Evolutionary conservation across 108 stramenopile genomes (phyloP).

Genomic region (Craspedostauros australis): DNA sequence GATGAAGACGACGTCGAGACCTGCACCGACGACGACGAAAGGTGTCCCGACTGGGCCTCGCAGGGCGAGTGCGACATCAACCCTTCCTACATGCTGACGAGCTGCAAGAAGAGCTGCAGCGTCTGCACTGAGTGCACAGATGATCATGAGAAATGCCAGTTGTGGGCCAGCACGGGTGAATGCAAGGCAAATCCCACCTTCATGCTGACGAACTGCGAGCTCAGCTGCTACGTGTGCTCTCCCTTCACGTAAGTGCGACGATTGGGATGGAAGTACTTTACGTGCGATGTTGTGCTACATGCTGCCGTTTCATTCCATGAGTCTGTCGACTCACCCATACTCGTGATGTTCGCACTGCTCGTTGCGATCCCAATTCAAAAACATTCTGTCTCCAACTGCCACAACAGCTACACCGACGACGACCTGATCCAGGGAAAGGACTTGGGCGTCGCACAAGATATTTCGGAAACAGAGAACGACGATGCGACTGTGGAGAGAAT

Average conservation of each 20-base stretch:
- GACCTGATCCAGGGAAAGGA: neutral
- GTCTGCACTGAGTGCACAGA: neutral
- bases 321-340: no score
- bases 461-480: neutral
- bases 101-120: neutral
- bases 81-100: constrained; percentile 9
- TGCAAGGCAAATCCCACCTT: neutral
- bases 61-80: constrained; percentile 55
- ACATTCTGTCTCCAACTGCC: no score
- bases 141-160: neutral
- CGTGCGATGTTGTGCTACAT: neutral
- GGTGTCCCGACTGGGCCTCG: constrained; percentile 50
- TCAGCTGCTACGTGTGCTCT: no score
- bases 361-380: no score
- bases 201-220: neutral
- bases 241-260: no score
- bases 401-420: neutral
- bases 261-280: constrained; percentile 4
- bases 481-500: neutral
- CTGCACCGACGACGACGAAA: constrained; percentile 10
- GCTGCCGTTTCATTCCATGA: neutral
- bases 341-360: no score
- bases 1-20: neutral
- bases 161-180: neutral
- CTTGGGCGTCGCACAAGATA: constrained; percentile 3